These are phyloP conservation scores for Cryptococcus floricola DNA, from an alignment of 1,284 basidiomycete genomes.

Conservation along the genomic window DNA sequence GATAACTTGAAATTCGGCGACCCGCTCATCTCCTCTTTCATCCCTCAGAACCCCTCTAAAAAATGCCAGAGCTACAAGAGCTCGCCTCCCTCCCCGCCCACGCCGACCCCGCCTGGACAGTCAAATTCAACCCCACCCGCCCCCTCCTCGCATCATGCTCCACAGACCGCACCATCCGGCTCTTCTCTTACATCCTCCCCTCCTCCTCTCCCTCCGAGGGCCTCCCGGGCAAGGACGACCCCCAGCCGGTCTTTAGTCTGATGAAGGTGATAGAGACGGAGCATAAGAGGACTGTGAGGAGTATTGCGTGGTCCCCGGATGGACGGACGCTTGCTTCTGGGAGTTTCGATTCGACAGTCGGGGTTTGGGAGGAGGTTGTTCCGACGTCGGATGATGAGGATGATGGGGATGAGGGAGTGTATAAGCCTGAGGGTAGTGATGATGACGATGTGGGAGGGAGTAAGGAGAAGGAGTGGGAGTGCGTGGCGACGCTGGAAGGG, in stretches of 20 bases:
- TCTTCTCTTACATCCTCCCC: slow-evolving; percentile 66
- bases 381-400: slow-evolving; percentile 25
- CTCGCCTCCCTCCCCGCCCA: slow-evolving; percentile 58
- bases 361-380: slow-evolving; percentile 76
- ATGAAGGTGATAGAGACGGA: slow-evolving; percentile 69
- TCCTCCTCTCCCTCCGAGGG: slow-evolving; percentile 8
- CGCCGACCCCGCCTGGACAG: slow-evolving; percentile 79
- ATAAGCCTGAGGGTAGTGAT: slow-evolving; percentile 33
- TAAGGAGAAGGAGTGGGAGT: slow-evolving; percentile 43
- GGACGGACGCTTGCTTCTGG: slow-evolving; percentile 87
- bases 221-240: slow-evolving; percentile 23
- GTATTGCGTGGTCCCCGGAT: slow-evolving; percentile 83
- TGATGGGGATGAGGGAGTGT: slow-evolving; percentile 37
- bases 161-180: slow-evolving; percentile 82
- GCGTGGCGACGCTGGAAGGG: slow-evolving; percentile 81
- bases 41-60: not conserved
- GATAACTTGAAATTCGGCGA: not conserved
- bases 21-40: not conserved
- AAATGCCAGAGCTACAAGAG: slow-evolving; percentile 41
- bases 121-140: slow-evolving; percentile 85
- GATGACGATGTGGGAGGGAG: slow-evolving; percentile 28
- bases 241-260: slow-evolving; percentile 55
- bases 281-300: slow-evolving; percentile 86
- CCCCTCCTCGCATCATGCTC: slow-evolving; percentile 88
- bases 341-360: slow-evolving; percentile 91